These are phyloP conservation scores for Hyphopichia buzzinii DNA, from an alignment of 1,139 yeast genomes.

Conservation along the genomic window DNA sequence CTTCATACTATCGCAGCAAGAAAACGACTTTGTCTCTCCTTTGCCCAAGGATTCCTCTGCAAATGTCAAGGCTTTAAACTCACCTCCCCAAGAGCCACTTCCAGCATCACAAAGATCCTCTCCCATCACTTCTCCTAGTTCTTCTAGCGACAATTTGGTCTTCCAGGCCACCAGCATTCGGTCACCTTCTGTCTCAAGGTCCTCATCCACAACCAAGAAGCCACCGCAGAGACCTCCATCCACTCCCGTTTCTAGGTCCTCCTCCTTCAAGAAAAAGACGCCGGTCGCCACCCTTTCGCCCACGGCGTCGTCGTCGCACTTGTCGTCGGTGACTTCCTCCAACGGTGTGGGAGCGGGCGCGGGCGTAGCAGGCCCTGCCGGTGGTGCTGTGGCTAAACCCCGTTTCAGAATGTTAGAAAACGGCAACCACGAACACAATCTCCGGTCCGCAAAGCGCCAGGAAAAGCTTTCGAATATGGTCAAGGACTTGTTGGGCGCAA, in stretches of 20 bases:
- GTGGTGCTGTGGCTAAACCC: too few relatives aligned
- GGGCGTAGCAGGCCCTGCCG: too few relatives aligned
- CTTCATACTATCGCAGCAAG: constrained; percentile 14
- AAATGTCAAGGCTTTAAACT: neutral
- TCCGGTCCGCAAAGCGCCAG: constrained; percentile 77
- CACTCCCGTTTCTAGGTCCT: constrained; percentile 14
- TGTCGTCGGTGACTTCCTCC: neutral
- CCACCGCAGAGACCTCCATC: neutral
- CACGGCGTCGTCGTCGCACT: constrained; percentile 3
- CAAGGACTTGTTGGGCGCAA: constrained; percentile 80
- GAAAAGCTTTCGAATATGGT: constrained; percentile 86
- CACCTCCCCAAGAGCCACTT: neutral
- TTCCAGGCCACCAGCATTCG: neutral
- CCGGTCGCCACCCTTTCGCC: constrained; percentile 3
- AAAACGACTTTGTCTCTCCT: constrained; percentile 20
- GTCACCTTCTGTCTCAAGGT: constrained; percentile 6
- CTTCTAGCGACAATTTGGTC: constrained; percentile 2
- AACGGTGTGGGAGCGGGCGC: neutral
- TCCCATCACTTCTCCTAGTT: neutral
- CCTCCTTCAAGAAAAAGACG: constrained; percentile 9
- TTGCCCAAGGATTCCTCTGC: constrained; percentile 12
- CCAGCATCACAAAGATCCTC: neutral
- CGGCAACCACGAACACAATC: constrained; percentile 76
- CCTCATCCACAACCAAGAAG: constrained; percentile 1
- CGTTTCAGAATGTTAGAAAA: constrained; percentile 58